Evolutionary conservation across 345 rosid genomes (phyloP), one percentile per base, ranked within the genome.

Genomic region (Ceriops zippeliana): DNA sequence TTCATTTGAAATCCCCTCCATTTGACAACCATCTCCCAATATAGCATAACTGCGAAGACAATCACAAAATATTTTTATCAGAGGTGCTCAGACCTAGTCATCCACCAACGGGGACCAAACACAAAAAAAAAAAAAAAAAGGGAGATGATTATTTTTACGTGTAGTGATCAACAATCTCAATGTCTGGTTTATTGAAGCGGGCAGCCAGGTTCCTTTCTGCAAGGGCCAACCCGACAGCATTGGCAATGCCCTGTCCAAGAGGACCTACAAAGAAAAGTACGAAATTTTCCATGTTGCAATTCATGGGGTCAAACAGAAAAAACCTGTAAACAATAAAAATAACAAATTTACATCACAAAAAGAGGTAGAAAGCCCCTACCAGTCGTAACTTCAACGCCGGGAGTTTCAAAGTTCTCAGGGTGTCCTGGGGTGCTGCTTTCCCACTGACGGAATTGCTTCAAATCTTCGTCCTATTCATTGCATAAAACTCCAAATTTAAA

Each of bases 381-480:
- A 78, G 99, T 96, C 13, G 99, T 96, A 70, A 96, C 99, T 83
- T 96, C 99, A 73, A 92, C 78, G 21, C 99, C 99, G 32, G 97
- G 98, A 53, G 99, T 96, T 85, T 92, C 99, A 57, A 96, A 96
- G 78, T 96, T 96, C 87, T 96, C 99, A 3, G 99, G 99, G 77
- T 96, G 99, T 71, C 99, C 99, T 7, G 99, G 99, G n/a, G 98
- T 96, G 62, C 11, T 86, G 83, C 99, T 96, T 78, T 83, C 98
- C 96, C 92, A 92, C 26, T 96, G 99, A 62, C 99, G 85, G 79
- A 96, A 96, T 0, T 20, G 17, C 90, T 83, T 89, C 90, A 92
- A 86, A 75, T 96, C 99, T 60, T 96, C 99, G 63, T 86, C 98
- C 99, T 96, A 61, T 65, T 58, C 49, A 76, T 54, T 68, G 42